A percentile compares a stretch with the other conserved stretches of the same genome.
These are phyloP conservation scores for Drosera capensis DNA, from an alignment of 148 eudicot genomes.

Conservation along the genomic window DNA sequence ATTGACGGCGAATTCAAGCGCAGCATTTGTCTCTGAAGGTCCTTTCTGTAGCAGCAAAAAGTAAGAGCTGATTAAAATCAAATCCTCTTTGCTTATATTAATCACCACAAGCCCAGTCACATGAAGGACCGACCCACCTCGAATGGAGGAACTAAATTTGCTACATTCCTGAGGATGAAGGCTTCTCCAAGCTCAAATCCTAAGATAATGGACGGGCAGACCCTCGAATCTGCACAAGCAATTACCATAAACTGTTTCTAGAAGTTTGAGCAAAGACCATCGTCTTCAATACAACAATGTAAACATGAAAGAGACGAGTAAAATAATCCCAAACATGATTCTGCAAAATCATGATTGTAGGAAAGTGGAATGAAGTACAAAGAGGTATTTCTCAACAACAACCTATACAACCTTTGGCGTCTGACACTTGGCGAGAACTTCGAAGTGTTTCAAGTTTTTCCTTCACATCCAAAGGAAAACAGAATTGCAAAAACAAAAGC, in stretches of 20 bases:
- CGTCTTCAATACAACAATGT: constrained; percentile 6
- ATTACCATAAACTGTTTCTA: constrained; percentile 66
- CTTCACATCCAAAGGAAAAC: constrained; percentile 19
- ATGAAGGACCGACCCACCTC: constrained; percentile 28
- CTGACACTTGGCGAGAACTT: constrained; percentile 57
- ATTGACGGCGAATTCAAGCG: constrained; percentile 86
- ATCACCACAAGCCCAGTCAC: too few species aligned
- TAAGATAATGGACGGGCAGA: constrained; percentile 73
- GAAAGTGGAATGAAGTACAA: not conserved
- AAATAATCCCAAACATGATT: not conserved
- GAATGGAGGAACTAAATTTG: constrained; percentile 77
- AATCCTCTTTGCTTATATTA: too few species aligned
- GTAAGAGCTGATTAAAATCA: too few species aligned
- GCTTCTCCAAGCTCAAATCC: constrained; percentile 94
- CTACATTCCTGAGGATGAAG: constrained; percentile 72
- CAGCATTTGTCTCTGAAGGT: constrained; percentile 90
- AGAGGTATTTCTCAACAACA: not conserved
- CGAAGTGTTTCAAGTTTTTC: constrained; percentile 46
- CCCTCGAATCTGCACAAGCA: constrained; percentile 96
- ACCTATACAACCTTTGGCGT: constrained; percentile 51
- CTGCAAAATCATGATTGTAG: not conserved
- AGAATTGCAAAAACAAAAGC: constrained; percentile 3
- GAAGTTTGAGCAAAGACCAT: constrained; percentile 24
- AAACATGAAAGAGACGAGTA: constrained; percentile 5
- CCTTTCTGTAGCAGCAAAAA: constrained; percentile 43